Evolutionary conservation across 1,139 yeast genomes (phyloP), one percentile per base, ranked within the genome.

Genomic region (Spencermartinsiella ligniputridi): DNA sequence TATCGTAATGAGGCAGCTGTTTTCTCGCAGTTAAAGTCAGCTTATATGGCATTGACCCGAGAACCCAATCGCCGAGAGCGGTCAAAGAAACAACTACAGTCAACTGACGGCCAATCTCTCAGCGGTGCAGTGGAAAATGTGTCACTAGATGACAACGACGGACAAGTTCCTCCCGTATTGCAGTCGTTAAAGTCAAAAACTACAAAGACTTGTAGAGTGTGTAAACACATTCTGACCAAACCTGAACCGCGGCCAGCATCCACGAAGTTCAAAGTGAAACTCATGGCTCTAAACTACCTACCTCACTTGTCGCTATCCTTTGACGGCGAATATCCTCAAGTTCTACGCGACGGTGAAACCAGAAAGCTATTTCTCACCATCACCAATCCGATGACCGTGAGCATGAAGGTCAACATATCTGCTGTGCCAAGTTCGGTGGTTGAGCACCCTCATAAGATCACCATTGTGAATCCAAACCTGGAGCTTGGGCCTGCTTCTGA

Each of bases 171-270:
- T 3, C 32, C 40, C 6, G 49, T 52, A 11, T 50, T 50, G 8
- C 52, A 45, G 12, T n/a, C 18, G 3, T 49, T 65, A 30, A 49
- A 59, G 2, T 54, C 60, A 2, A 61, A 62, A 41, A 45, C 40
- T n/a, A 39, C 55, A 2, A 58, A 56, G 38, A 42, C 52, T 19
- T 65, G 69, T 47, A 46, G 48, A 32, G 56, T 49, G n/a, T 65
- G 69, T 40, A 56, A 57, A 15, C 52, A 50, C 15, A 37, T 55
- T 8, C 50, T 63, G 16, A 54, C 53, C 13, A 55, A 53, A 37
- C 68, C 69, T 1, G 64, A 56, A 19, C 50, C 56, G 3, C 52
- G 52, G 37, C 60, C 67, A 2, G 36, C 55, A 2, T 50, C 61
- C 4, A 47, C 52, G 11, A 51, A 49, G 41, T 62, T 51, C 48